phyloP scores from a whole-genome alignment of 345 rosid genomes.

The Draba incana region DNA sequence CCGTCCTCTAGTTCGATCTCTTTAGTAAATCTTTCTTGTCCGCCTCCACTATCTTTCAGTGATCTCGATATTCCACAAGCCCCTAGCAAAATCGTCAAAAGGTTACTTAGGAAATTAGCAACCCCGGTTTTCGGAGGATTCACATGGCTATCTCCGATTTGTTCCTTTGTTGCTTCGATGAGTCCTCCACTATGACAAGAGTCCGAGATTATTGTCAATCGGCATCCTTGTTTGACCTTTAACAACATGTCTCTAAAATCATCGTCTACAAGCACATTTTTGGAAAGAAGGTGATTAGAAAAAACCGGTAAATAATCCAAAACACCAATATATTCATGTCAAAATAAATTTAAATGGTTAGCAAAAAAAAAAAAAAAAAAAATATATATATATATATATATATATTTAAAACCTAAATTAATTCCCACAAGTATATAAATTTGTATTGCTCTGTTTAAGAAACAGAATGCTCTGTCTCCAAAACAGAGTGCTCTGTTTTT shows the following conservation, averaged over 20 bases:
- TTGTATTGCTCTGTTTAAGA: constrained; percentile 1
- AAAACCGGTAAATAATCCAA: background rate
- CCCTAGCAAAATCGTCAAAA: constrained; percentile 48
- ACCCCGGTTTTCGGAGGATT: constrained; percentile 36
- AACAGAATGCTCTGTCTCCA: constrained; percentile 1
- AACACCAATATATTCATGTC: background rate
- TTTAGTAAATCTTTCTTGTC: background rate
- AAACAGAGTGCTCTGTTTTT: constrained; percentile 11
- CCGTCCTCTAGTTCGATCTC: constrained; percentile 10
- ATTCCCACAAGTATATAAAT: background rate
- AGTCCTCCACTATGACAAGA: constrained; percentile 47
- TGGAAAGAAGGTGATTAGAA: background rate
- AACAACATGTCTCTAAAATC: constrained; percentile 32
- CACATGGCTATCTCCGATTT: constrained; percentile 33
- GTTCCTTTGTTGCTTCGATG: constrained; percentile 35
- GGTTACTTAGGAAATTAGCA: constrained; percentile 49
- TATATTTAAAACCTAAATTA: background rate
- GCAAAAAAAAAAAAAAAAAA: too few species aligned
- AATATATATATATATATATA: too few species aligned
- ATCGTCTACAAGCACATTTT: constrained; percentile 29
- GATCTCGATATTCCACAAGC: constrained; percentile 56
- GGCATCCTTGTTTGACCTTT: constrained; percentile 17
- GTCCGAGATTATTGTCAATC: constrained; percentile 34
- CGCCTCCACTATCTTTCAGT: background rate
- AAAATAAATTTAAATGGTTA: too few species aligned